Conservation (phyloP, 805 yeast species). For the Diddensiella transvaalensis region DNA sequence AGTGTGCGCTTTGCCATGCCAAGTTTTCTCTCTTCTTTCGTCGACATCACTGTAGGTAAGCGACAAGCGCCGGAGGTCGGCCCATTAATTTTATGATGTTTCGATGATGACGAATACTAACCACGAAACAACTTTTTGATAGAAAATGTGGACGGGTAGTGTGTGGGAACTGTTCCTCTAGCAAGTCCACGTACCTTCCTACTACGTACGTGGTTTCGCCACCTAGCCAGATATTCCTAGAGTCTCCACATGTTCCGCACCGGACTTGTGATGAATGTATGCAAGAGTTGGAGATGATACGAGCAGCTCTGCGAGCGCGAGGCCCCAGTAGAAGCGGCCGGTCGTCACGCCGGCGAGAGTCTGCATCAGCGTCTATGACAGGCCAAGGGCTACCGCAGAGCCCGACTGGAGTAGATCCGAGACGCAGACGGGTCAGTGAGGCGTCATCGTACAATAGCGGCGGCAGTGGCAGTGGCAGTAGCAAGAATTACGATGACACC, state of each 20-base stretch:
- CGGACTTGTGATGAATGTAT: slow-evolving; percentile 75
- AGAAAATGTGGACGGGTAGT: slow-evolving; percentile 70
- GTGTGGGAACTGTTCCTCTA: slow-evolving; percentile 64
- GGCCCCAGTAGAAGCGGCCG: slow-evolving; percentile 1
- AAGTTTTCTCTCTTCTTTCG: slow-evolving; percentile 60
- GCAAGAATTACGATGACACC: slow-evolving; percentile 14
- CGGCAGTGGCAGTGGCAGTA: no score
- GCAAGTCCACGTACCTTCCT: slow-evolving; percentile 52
- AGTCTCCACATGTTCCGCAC: slow-evolving; percentile 53
- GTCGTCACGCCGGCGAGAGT: slow-evolving; percentile 5
- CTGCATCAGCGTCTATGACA: background rate
- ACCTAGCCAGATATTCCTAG: slow-evolving; percentile 46
- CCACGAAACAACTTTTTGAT: background rate
- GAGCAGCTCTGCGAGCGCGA: slow-evolving; percentile 21
- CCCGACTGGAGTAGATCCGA: background rate
- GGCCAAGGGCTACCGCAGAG: background rate
- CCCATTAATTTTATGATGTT: slow-evolving; percentile 33
- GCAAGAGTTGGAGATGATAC: slow-evolving; percentile 46
- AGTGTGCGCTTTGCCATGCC: slow-evolving; percentile 54
- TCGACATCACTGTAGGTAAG: slow-evolving; percentile 74
- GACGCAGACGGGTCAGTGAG: background rate
- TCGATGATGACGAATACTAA: background rate
- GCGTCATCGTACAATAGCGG: no score
- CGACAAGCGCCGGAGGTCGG: no score
- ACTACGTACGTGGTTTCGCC: slow-evolving; percentile 56